Base-by-base conservation (phyloP, 257 asterid species). In the Nicotiana sylvestris region DNA sequence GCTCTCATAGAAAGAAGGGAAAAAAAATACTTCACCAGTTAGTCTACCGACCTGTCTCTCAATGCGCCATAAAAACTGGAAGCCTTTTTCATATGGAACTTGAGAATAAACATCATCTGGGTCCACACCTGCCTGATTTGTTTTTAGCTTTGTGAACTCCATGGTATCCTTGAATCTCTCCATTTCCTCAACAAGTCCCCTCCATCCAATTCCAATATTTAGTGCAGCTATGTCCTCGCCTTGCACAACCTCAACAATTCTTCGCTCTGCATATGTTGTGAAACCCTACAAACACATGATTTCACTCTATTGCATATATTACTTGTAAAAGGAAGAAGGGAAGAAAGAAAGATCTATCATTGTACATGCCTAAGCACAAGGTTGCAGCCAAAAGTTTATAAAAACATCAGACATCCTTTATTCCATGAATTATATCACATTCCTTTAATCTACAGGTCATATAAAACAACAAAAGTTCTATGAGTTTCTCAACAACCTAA, bases 51-150 rank as follows among this genome's bases (percentile, higher is more conserved):
- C 98, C 92, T 94, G 95, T 94, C 99, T 93, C 89, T 96, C 99
- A 17, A 96, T 94, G 82, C 97, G 93, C 94, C 94, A 92, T 81
- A 96, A 81, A 78, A 96, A 96, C 89, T 96, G 98, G 92, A 93
- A 96, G 32, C 99, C 99, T 88, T 96, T 96, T 91, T 96, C 98
- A 46, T 96, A 96, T 9, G 99, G 98, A 78, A 96, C 91, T 1
- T 83, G 37, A 76, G 98, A 96, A 78, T 94, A 92, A 35, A 94
- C 91, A 46, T 94, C 93, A 88, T 93, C 99, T 2, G 98, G 99
- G 76, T 96, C 95, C 43, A 96, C 90, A 30, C 99, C 99, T 90
- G 90, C 86, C 88, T 93, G 98, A 84, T 92, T 91, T 32, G 97
- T 96, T 88, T 85, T 93, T 57, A 96, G 89, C 86, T 94, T 96